Conservation (phyloP, 352 stramenopile genomes). For the Aphanomyces invadans region DNA sequence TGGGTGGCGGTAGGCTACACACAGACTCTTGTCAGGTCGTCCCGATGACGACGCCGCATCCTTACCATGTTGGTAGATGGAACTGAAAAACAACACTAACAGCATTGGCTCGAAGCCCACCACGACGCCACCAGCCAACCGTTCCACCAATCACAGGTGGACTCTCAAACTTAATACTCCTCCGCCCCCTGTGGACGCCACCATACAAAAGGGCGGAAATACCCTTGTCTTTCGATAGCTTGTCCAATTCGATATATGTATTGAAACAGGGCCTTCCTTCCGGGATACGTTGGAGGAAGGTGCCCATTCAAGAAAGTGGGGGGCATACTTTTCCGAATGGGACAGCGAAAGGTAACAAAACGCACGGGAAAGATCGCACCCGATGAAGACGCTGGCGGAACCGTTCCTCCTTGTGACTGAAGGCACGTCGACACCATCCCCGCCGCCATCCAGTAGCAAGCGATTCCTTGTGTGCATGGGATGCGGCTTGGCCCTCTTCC, state of each 20-base stretch:
- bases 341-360: too few species aligned
- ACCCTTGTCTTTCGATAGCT: too few species aligned
- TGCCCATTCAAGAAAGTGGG: background rate
- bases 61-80: slow-evolving; percentile 25
- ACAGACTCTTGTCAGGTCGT: background rate
- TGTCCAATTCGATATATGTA: background rate
- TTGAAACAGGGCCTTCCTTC: background rate
- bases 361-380: background rate
- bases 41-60: background rate
- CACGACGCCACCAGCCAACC: slow-evolving; percentile 15
- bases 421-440: background rate
- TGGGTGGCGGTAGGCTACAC: slow-evolving; percentile 59
- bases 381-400: background rate
- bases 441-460: background rate
- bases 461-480: slow-evolving; percentile 3
- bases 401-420: slow-evolving; percentile 1
- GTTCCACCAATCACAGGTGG: slow-evolving; percentile 11
- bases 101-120: background rate
- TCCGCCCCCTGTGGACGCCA: background rate
- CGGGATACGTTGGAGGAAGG: background rate
- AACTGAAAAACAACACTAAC: slow-evolving; percentile 26
- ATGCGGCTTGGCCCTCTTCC: slow-evolving; percentile 4
- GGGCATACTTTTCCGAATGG: too few species aligned
- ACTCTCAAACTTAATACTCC: slow-evolving; percentile 11
- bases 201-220: background rate